Evolutionary conservation across 2,329 filamentous ascomycete species (phyloP).

Genomic region (Sarocladium kiliense): DNA sequence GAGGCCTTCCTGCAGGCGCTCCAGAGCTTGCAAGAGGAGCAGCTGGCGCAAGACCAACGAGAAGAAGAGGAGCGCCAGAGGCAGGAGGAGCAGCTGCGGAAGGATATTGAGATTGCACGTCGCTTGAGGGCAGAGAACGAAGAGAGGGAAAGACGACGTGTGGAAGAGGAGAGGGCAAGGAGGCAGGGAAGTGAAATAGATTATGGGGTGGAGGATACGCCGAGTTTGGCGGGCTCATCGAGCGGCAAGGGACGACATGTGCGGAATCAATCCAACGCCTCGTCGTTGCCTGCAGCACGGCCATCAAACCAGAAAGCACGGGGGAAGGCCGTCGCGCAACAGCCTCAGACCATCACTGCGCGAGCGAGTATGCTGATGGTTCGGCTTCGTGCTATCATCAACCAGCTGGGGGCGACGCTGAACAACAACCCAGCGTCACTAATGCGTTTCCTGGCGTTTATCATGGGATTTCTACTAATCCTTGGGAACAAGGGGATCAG

Average conservation of each 20-base stretch:
- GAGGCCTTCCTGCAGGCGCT: conserved; percentile 86
- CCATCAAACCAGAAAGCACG: conserved; percentile 22
- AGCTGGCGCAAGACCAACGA: conserved; percentile 62
- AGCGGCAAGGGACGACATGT: conserved; percentile 24
- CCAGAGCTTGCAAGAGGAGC: conserved; percentile 78
- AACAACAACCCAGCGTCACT: conserved; percentile 53
- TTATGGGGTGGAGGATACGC: conserved; percentile 60
- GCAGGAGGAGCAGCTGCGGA: conserved; percentile 52
- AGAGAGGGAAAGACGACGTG: conserved; percentile 44
- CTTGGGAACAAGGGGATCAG: conserved; percentile 71
- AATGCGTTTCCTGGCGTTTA: conserved; percentile 66
- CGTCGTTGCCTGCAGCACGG: conserved; percentile 16
- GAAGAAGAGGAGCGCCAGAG: conserved; percentile 54
- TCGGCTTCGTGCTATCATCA: conserved; percentile 47
- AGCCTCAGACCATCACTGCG: conserved; percentile 33
- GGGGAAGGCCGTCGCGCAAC: conserved; percentile 20
- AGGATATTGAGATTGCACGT: conserved; percentile 53
- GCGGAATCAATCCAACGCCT: conserved; percentile 27
- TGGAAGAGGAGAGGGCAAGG: conserved; percentile 49
- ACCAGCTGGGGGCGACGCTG: conserved; percentile 44
- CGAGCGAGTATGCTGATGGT: conserved; percentile 48
- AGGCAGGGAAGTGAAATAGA: conserved; percentile 57
- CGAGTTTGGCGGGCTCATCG: conserved; percentile 31
- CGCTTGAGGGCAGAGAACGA: conserved; percentile 54
- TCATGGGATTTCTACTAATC: conserved; percentile 72